A percentile compares a stretch with the other conserved stretches of the same genome.
phyloP scores from a whole-genome alignment of 2,329 filamentous ascomycete genomes.

The Penicillium psychrosexuale region DNA sequence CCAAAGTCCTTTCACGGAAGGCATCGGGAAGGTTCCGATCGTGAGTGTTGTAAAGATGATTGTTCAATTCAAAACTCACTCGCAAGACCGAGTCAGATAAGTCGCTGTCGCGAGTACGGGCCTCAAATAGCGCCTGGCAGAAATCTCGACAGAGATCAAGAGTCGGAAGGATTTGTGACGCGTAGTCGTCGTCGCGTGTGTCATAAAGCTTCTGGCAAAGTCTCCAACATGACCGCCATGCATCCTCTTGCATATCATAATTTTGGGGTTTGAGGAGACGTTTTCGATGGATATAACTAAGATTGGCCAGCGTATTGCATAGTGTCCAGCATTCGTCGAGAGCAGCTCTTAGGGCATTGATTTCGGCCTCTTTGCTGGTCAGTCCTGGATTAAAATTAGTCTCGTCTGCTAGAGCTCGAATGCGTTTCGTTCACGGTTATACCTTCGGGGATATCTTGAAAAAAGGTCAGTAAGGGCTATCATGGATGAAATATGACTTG shows the following conservation, averaged over 20 bases:
- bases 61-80: conserved; percentile 93
- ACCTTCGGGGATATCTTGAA: conserved; percentile 36
- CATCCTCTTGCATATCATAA: conserved; percentile 76
- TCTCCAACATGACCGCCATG: conserved; percentile 93
- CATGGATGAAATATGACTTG: conserved; percentile 9
- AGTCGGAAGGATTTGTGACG: conserved; percentile 67
- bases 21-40: conserved; percentile 78
- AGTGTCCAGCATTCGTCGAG: conserved; percentile 89
- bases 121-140: conserved; percentile 86
- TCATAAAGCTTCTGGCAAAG: conserved; percentile 87
- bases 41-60: conserved; percentile 90
- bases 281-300: conserved; percentile 79
- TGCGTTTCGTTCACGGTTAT: conserved; percentile 9
- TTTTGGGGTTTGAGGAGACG: conserved; percentile 73
- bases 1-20: conserved; percentile 83
- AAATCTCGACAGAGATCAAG: conserved; percentile 88
- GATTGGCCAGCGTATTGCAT: conserved; percentile 81
- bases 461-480: conserved; percentile 9
- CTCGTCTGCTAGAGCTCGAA: conserved; percentile 22
- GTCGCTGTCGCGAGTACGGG: conserved; percentile 73
- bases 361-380: conserved; percentile 55
- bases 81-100: conserved; percentile 79
- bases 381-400: conserved; percentile 33
- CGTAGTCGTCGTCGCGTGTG: conserved; percentile 67
- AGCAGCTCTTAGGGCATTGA: conserved; percentile 68